These are phyloP conservation scores for Lecanosticta acicola DNA, from an alignment of 2,329 filamentous ascomycete genomes.

Conservation along the genomic window DNA sequence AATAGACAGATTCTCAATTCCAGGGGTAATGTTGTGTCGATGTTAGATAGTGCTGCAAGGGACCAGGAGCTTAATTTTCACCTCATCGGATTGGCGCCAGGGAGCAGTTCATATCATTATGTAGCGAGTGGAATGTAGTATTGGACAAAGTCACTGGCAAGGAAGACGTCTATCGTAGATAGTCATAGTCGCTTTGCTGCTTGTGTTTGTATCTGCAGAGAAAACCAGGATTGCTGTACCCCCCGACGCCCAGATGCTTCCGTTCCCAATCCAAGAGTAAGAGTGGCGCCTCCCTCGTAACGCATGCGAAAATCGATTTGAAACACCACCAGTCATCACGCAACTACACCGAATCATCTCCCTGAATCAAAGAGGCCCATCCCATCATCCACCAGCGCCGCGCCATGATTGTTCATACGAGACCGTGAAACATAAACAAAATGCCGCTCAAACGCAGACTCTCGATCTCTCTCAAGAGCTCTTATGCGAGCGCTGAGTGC, in stretches of 20 bases:
- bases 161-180: too few species aligned
- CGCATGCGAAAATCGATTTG: constrained; percentile 1
- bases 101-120: too few species aligned
- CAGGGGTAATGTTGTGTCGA: too few species aligned
- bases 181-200: neutral
- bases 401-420: constrained; percentile 10
- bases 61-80: too few species aligned
- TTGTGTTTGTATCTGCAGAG: neutral
- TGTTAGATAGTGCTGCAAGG: too few species aligned
- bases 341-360: neutral
- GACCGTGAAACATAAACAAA: constrained; percentile 11
- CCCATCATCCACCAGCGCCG: constrained; percentile 11
- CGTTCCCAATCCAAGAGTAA: constrained; percentile 1
- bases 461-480: constrained; percentile 13
- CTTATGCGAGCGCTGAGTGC: constrained; percentile 19
- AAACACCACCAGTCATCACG: neutral
- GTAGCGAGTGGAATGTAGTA: too few species aligned
- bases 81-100: too few species aligned
- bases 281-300: neutral
- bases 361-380: neutral
- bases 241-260: neutral
- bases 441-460: neutral
- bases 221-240: neutral
- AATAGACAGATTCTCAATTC: too few species aligned
- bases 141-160: too few species aligned